Base-by-base conservation (phyloP, 2,329 filamentous ascomycete species). In the Xylariaceae sp. region DNA sequence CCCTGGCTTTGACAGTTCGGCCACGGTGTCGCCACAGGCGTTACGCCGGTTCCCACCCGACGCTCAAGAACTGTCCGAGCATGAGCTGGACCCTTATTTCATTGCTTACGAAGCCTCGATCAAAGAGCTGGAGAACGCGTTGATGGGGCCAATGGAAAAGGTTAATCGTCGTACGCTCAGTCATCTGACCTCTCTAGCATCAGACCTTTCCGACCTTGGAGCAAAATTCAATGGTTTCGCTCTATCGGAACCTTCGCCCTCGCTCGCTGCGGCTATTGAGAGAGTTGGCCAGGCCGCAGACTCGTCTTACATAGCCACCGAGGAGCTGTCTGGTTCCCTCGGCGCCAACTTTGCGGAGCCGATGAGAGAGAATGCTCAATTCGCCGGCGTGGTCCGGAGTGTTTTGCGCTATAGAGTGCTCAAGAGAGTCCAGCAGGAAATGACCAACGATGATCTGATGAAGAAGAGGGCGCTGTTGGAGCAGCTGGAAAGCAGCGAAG, bases 151-250 rank as follows among this genome's bases (percentile, higher is more conserved):
- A 5, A 95, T 98, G 70, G 94, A 98, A 60, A 96, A 94, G 62
- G 88, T 96, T 46, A 98, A 97, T 56, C 80, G 90, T 21, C 78
- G 92, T 24, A 88, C 89, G 5, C 68, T 98, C 5, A 86, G 81
- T 44, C 92, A 98, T 55, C 65, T 97, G 8, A 86, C 86, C 11
- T 81, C 84, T 4, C 70, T 96, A 34, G 88, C 88, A 3, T 76
- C 88, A 4, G 92, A 98, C 59, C 74, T 97, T 44, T 88, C 88
- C 51, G 92, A 98, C 57, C 73, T 98, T 7, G 92, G 92, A 6
- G 92, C 89, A n/a, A 78, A 88, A 45, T 97, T 92, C 63, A 98
- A 98, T 56, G 92, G 86, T 1, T 98, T 98, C 62, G 94, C 94
- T 0, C 72, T 98, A 1, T 96, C 89, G 0, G 92, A 98, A 61